Base-by-base conservation (phyloP, 345 rosid genomes). In the Gossypium herbaceum region DNA sequence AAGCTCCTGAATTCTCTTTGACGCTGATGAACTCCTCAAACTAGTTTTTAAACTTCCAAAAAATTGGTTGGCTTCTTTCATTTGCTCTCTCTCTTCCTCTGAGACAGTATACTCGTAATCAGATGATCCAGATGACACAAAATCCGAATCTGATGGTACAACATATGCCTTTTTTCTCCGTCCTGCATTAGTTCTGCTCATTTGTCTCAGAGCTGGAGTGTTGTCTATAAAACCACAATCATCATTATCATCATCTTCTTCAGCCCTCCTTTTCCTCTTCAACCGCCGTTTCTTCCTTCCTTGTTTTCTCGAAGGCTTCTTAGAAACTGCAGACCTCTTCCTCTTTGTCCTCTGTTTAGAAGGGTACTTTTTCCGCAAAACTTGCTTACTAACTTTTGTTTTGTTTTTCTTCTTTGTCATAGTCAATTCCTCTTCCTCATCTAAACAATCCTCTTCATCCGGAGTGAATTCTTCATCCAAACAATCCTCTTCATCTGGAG, bases 401-500 rank as follows among this genome's bases (percentile, higher is more conserved):
- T 54, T 54, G 24, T 54, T 54, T 54, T 54, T 54, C 58, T n/a
- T 54, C 58, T 17, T 54, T n/a, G n/a, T 17, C 58, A 54, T 7
- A 54, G 24, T 54, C 58, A 54, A 54, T n/a, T 54, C 22, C 58
- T 54, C 58, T 54, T 54, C 58, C 58, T 54, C 58, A 17, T 54
- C 58, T 9, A 17, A 54, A 51, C 56, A 13, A 51, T 51, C 19
- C 16, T 51, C 56, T 4, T 51, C 56, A 51, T 51, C 56, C 56
- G 7, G 56, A 15, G n/a, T 51, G 56, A 2, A 51, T 51, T 51
- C 56, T 1, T 51, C 56, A 51, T 51, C n/a, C 56, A 51, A 51
- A 51, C 56, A 51, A 51, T 82, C 88, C 79, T 90, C 99, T 15
- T 89, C 93, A 16, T 51, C 56, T 7, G 19, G 56, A 51, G 56